phyloP scores from a whole-genome alignment of 2,329 filamentous ascomycete genomes.

The Sclerotiophoma versabilis region DNA sequence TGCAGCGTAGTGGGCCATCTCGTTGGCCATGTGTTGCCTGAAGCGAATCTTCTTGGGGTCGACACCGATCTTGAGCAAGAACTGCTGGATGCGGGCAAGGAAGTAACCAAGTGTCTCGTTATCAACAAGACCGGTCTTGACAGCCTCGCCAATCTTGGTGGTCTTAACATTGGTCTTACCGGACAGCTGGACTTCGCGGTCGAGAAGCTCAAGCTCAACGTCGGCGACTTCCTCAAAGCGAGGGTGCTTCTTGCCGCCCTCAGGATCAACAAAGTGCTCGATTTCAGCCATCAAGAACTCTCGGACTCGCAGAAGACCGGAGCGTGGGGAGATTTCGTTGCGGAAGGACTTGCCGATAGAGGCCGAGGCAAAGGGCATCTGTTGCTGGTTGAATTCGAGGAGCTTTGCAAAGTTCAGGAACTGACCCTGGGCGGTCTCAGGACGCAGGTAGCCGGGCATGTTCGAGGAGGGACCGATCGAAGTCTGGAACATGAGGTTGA shows the following conservation, averaged over 20 bases:
- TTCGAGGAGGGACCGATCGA: slow-evolving; percentile 91
- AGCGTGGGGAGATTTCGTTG: slow-evolving; percentile 94
- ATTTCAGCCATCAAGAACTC: slow-evolving; percentile 99
- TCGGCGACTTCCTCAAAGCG: slow-evolving; percentile 87
- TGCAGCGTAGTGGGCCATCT: slow-evolving; percentile 91
- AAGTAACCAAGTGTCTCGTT: slow-evolving; percentile 99
- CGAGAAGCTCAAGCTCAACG: slow-evolving; percentile 82
- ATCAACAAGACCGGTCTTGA: slow-evolving; percentile 82
- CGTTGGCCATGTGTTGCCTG: slow-evolving; percentile 93
- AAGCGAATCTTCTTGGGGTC: slow-evolving; percentile 90
- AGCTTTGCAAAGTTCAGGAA: slow-evolving; percentile 98
- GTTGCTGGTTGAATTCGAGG: slow-evolving; percentile 92
- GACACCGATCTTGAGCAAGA: slow-evolving; percentile 86
- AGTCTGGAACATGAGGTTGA: slow-evolving; percentile 99
- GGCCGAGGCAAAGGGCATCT: slow-evolving; percentile 96
- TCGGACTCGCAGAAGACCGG: slow-evolving; percentile 89
- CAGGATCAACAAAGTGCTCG: slow-evolving; percentile 95
- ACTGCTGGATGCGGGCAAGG: slow-evolving; percentile 89
- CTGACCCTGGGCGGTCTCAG: slow-evolving; percentile 97
- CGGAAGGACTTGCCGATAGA: slow-evolving; percentile 98
- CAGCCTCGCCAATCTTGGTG: slow-evolving; percentile 84
- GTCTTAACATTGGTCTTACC: slow-evolving; percentile 80
- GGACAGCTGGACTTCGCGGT: slow-evolving; percentile 82
- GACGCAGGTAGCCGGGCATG: slow-evolving; percentile 68
- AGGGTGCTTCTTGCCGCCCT: slow-evolving; percentile 91